These are phyloP conservation scores for Fusarium luffae DNA, from an alignment of 2,329 filamentous ascomycete species.

Conservation along the genomic window DNA sequence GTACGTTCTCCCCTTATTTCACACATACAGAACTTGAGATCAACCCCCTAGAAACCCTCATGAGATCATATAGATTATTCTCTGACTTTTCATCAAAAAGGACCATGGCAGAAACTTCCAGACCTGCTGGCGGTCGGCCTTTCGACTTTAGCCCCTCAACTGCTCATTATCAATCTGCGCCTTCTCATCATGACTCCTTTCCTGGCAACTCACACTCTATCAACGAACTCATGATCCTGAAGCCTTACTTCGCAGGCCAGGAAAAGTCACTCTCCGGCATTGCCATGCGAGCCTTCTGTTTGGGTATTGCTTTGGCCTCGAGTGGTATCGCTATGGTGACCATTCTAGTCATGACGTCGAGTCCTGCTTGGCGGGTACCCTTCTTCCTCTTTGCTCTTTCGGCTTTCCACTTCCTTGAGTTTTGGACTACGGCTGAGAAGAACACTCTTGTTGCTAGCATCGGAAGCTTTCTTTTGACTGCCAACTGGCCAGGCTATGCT, in stretches of 20 bases:
- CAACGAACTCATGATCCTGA: slow-evolving; percentile 46
- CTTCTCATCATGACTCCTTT: slow-evolving; percentile 30
- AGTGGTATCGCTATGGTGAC: slow-evolving; percentile 47
- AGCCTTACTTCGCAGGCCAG: slow-evolving; percentile 57
- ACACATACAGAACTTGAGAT: background rate
- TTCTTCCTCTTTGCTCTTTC: slow-evolving; percentile 77
- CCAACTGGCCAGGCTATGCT: slow-evolving; percentile 87
- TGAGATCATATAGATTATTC: slow-evolving; percentile 29
- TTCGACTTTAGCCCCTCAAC: slow-evolving; percentile 37
- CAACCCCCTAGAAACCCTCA: background rate
- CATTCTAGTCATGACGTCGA: slow-evolving; percentile 53
- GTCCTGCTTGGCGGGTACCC: slow-evolving; percentile 69
- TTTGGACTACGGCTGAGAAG: slow-evolving; percentile 86
- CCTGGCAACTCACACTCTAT: slow-evolving; percentile 31
- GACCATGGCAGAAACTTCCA: slow-evolving; percentile 27
- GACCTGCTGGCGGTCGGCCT: slow-evolving; percentile 6
- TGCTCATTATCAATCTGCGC: slow-evolving; percentile 30
- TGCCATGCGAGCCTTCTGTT: slow-evolving; percentile 66
- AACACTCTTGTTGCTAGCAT: slow-evolving; percentile 80
- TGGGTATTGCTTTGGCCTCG: slow-evolving; percentile 59
- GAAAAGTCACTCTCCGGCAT: slow-evolving; percentile 70
- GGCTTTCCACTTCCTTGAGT: slow-evolving; percentile 95
- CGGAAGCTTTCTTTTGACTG: slow-evolving; percentile 82
- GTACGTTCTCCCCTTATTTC: slow-evolving; percentile 5
- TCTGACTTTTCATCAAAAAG: slow-evolving; percentile 24